Base-by-base conservation (phyloP, 2,329 filamentous ascomycete genomes). In the Pseudogymnoascus sp. region DNA sequence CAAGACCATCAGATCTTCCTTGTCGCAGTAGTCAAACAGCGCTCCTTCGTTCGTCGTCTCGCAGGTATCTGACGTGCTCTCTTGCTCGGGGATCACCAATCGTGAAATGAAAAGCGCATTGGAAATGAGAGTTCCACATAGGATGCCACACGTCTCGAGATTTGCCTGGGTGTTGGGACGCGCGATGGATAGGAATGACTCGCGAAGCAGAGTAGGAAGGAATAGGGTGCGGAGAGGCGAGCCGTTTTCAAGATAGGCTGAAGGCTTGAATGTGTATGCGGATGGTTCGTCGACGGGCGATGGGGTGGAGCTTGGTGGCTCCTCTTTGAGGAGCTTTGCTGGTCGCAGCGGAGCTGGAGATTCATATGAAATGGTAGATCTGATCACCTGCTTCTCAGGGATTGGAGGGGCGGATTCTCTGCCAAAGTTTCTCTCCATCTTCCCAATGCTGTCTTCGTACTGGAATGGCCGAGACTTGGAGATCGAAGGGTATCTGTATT, bases 111-210 rank as follows among this genome's bases (percentile, higher is more conserved):
- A 97, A 2, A 99, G 80, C 0, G 94, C 94, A 72, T 97, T 97
- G 68, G 92, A 93, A 70, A 96, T 89, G 1, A 92, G 80, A 0
- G 91, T 93, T 6, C 93, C 94, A 71, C 92, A 96, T 9, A 99
- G 82, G 67, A 99, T 93, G 36, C 93, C 94, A 72, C 94, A 97
- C 68, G 94, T 97, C 76, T 99, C 94, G 15, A 97, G 81, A 36
- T 95, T 95, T 3, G 81, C 80, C 31, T 78, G 78, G 0, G 94
- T 99, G 72, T 99, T 97, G 15, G 83, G 75, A 0, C 83, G 76
- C 0, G 92, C 93, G 31, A 92, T 78, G 2, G 83, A 76, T 15
- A 97, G 80, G 72, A 99, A 99, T 5, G 81, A 79, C 2, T 80
- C 76, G 29, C 92, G 90, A 1, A 99, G 81, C 10, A 84, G 81